Percentiles rank a stretch among this genome's conserved stretches.
These are phyloP conservation scores for Brassica napus DNA, from an alignment of 345 rosid species.

Conservation along the genomic window DNA sequence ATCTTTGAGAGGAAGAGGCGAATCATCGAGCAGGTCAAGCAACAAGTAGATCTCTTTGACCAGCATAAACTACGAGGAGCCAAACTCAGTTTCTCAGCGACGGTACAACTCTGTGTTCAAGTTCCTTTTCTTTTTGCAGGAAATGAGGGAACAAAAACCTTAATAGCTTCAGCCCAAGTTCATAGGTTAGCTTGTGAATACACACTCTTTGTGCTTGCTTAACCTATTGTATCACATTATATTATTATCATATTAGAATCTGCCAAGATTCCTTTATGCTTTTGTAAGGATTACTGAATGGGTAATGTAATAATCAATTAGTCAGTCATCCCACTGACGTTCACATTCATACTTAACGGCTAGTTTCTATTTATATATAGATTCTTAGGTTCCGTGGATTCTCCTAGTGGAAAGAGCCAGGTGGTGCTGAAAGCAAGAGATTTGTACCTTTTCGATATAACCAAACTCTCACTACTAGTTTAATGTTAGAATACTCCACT, in stretches of 20 bases:
- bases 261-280: slow-evolving; percentile 21
- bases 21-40: slow-evolving; percentile 59
- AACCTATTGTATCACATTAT: slow-evolving; percentile 10
- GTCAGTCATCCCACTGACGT: slow-evolving; percentile 18
- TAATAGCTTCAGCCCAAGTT: slow-evolving; percentile 15
- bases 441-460: slow-evolving; percentile 26
- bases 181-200: slow-evolving; percentile 18
- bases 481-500: neutral
- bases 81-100: slow-evolving; percentile 16
- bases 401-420: slow-evolving; percentile 27
- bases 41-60: slow-evolving; percentile 63
- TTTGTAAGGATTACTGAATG: slow-evolving; percentile 5
- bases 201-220: slow-evolving; percentile 5
- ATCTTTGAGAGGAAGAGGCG: slow-evolving; percentile 69
- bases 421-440: slow-evolving; percentile 41
- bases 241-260: neutral
- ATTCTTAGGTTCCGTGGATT: slow-evolving; percentile 15
- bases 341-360: slow-evolving; percentile 36
- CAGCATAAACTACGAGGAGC: slow-evolving; percentile 25
- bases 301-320: slow-evolving; percentile 29
- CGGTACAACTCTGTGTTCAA: slow-evolving; percentile 1
- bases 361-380: slow-evolving; percentile 10
- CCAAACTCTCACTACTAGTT: neutral
- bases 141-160: slow-evolving; percentile 18
- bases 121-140: neutral